Base-by-base conservation (phyloP, 1,139 yeast species). In the Suhomyces wounanorum region DNA sequence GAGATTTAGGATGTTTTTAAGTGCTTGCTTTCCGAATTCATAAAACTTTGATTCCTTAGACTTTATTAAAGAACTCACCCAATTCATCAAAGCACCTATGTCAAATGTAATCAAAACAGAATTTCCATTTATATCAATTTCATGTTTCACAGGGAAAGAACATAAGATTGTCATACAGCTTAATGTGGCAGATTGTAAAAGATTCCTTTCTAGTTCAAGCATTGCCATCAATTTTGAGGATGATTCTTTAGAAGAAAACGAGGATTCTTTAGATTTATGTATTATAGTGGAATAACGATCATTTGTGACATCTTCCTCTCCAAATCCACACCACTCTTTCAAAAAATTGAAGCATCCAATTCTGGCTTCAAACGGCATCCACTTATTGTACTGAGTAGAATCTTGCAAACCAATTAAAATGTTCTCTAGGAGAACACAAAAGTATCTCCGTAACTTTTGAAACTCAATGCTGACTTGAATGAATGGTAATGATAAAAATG, bases 291-390 rank as follows among this genome's bases (percentile, higher is more conserved):
- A 68, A 58, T 90, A 92, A 45, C 97, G 74, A 39, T 86, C 89
- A 40, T 82, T 83, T 5, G 90, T 81, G 3, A 85, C 64, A 1
- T 75, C 70, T 35, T 83, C 75, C 47, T 82, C 86, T 1, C 98
- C 98, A 53, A 82, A 84, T 0, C 96, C 96, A 67, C 97, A 90
- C 99, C 99, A 95, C 63, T 89, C 96, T 57, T 88, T 91, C 54
- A 94, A 73, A 61, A 82, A 86, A 44, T 85, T 83, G 68, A 90
- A 91, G 58, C 95, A 87, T 0, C 91, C 87, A 25, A 89, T 84
- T 52, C 97, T 76, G 9, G 94, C 95, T 59, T 87, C 92, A 64
- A 91, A 91, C 1, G 96, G 94, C 23, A 92, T 72, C 82, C 94
- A 83, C 44, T 74, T 73, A 43, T 71, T 62, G 45, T 73, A 56